Evolutionary conservation across 2,329 filamentous ascomycete genomes (phyloP).

Genomic region (Simplicillium aogashimaense): DNA sequence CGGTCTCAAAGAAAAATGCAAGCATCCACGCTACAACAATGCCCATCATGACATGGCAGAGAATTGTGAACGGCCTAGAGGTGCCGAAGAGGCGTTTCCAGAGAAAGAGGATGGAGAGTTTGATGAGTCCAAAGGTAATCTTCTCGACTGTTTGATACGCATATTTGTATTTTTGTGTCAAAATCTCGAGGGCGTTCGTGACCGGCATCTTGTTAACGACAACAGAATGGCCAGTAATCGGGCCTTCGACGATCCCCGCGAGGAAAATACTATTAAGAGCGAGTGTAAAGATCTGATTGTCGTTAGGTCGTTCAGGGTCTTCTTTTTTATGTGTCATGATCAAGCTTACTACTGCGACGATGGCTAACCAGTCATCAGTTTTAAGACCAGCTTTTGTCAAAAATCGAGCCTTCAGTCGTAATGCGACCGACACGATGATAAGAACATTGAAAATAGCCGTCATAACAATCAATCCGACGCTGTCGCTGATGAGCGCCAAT

Average conservation of each 20-base stretch:
- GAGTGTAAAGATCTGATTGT: background rate
- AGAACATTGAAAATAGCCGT: background rate
- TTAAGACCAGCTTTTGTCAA: slow-evolving; percentile 5
- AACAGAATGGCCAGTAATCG: background rate
- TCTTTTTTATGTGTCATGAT: too few relatives aligned
- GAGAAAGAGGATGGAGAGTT: slow-evolving; percentile 13
- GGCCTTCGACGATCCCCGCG: background rate
- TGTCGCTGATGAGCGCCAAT: too few relatives aligned
- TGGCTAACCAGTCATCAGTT: slow-evolving; percentile 10
- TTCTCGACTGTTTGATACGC: slow-evolving; percentile 11
- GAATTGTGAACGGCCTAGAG: slow-evolving; percentile 3
- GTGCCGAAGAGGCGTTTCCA: slow-evolving; percentile 11
- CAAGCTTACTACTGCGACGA: background rate
- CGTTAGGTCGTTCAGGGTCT: too few relatives aligned
- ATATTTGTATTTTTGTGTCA: slow-evolving; percentile 11
- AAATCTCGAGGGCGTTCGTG: slow-evolving; percentile 6
- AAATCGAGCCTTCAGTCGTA: slow-evolving; percentile 7
- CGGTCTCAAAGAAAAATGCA: slow-evolving; percentile 12
- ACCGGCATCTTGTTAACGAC: slow-evolving; percentile 7
- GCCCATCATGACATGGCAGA: slow-evolving; percentile 9
- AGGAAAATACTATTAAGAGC: slow-evolving; percentile 1
- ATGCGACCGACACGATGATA: background rate
- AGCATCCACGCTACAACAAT: slow-evolving; percentile 9
- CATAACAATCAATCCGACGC: too few relatives aligned
- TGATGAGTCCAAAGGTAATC: slow-evolving; percentile 11